Base-by-base conservation (phyloP, 345 rosid genomes). In the Sisymbrium altissimum region DNA sequence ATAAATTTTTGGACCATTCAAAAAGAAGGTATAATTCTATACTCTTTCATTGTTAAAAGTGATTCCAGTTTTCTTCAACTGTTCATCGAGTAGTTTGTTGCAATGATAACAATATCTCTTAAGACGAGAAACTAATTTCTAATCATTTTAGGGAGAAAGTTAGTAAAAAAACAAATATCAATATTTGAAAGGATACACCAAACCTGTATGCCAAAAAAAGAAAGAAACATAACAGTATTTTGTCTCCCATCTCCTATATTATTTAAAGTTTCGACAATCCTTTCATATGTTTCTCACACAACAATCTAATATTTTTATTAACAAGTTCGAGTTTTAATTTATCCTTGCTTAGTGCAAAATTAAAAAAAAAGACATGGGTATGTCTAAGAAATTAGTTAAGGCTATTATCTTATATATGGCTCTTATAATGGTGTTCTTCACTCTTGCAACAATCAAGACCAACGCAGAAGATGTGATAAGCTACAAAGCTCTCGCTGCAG, bases 401-500 rank as follows among this genome's bases (percentile, higher is more conserved):
- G 40, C 32, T 6, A 19, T 59, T 3, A 67, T 75, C 3, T 6
- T 67, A n/a, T 59, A 59, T 40, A 23, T 59, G 54, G 19, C 78
- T 67, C 44, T 75, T 9, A 8, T 67, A 6, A 40, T 67, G 45
- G 38, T 67, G 73, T 49, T 67, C 13, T 50, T 59, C 52, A 21
- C 55, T 30, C 60, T 67, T 39, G 79, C 68, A 73, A 64, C 23
- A 73, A 39, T 64, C 39, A 73, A 73, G 63, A 32, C 55, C 54
- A 67, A 75, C 21, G 79, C 79, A 32, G 55, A 75, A 30, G 55
- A 39, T 39, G 68, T 58, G 62, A 67, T 67, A 19, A 75, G 38
- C 46, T 67, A 75, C 29, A 3, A 18, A 17, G 61, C 67, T 58
- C 40, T 74, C 4, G 3, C 0, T 14, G 7, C 3, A 48, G 67